phyloP scores from a whole-genome alignment of 2,329 filamentous ascomycete species.

The Helotiales sp. region DNA sequence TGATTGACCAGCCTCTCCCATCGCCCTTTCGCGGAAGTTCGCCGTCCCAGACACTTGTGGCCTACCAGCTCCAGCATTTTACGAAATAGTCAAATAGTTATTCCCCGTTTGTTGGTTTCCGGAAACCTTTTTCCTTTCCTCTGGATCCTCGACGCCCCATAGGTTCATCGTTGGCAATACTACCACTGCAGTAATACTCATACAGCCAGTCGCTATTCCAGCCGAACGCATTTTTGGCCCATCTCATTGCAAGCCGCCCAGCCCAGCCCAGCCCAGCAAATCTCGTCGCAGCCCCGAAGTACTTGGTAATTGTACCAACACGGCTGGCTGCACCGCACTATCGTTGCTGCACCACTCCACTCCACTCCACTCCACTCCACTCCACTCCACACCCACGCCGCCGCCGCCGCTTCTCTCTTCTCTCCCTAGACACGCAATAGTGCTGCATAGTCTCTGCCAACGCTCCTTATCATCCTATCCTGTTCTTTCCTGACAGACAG shows the following conservation, averaged over 20 bases:
- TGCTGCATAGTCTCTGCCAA: background rate
- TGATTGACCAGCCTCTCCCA: conserved; percentile 1
- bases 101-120: background rate
- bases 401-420: background rate
- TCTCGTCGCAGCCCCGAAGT: background rate
- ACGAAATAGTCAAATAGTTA: conserved; percentile 1
- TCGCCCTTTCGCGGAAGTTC: conserved; percentile 1
- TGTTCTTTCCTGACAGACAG: background rate
- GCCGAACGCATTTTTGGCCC: conserved; percentile 8
- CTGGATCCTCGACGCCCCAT: background rate
- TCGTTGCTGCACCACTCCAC: background rate
- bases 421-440: conserved; percentile 1
- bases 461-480: background rate
- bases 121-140: background rate
- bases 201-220: conserved; percentile 1
- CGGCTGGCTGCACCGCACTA: conserved; percentile 10
- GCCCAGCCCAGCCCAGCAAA: background rate
- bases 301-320: too few species aligned
- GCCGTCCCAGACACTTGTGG: background rate
- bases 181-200: background rate
- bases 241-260: background rate
- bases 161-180: background rate
- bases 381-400: background rate
- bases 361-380: too few species aligned
- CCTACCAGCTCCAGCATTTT: conserved; percentile 4